These are phyloP conservation scores for Macaranga tanarius DNA, from an alignment of 441 rosid genomes.

Conservation along the genomic window DNA sequence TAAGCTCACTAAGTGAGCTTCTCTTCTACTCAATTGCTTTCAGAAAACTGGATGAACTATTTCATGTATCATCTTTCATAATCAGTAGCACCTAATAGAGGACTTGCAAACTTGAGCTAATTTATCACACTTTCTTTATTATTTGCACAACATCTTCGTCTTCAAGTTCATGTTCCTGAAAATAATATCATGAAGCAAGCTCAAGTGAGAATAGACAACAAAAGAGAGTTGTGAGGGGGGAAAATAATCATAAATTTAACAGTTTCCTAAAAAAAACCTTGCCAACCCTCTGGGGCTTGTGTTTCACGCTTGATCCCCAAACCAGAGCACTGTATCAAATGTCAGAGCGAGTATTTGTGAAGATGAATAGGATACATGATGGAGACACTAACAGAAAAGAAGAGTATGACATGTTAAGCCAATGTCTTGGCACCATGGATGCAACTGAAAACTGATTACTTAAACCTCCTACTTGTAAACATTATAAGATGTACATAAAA, in stretches of 20 bases:
- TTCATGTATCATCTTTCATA: background rate
- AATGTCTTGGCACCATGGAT: background rate
- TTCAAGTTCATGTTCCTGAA: constrained; percentile 95
- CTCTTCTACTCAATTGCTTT: background rate
- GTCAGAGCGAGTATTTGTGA: background rate
- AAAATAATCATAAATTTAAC: background rate
- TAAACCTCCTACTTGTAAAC: background rate
- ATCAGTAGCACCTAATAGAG: background rate
- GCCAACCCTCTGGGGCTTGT: constrained; percentile 99
- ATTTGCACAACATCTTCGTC: constrained; percentile 98
- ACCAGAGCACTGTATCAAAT: constrained; percentile 67
- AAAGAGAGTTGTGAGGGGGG: background rate
- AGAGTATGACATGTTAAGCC: background rate
- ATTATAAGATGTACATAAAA: background rate
- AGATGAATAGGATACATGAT: background rate
- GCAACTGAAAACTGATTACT: background rate
- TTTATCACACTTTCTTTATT: constrained; percentile 70
- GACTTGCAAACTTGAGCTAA: background rate
- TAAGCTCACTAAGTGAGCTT: background rate
- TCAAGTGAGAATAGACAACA: background rate
- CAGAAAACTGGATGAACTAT: background rate
- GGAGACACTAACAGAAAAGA: background rate
- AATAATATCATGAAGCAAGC: background rate
- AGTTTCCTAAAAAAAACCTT: constrained; percentile 49
- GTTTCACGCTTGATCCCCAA: constrained; percentile 97